Evolutionary conservation across 306 rosid genomes (phyloP), one percentile per base, ranked within the genome.

Genomic region (Glycyrrhiza uralensis): DNA sequence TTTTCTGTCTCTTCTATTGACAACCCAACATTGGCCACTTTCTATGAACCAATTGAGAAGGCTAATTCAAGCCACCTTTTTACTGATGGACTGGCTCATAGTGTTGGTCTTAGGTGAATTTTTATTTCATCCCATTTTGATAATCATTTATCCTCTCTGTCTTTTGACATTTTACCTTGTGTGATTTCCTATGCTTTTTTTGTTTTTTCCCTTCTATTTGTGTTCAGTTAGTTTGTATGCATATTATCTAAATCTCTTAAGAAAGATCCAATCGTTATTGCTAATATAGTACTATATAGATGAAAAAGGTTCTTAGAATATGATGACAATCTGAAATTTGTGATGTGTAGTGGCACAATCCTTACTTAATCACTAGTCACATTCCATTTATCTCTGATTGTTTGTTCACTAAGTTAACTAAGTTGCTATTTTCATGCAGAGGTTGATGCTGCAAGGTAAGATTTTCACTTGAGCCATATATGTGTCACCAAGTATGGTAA

Each of bases 21-120:
- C 28, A 76, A 91, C 72, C 89, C 85, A 32, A 81, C 86, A 50
- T 60, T 86, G 84, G 99, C 96, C 41, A 94, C 96, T 54, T 91
- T 91, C 24, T 91, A 97, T 10, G 90, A 94, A 76, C 85, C 95
- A 7, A 84, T 87, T 36, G 95, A 91, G 82, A 87, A 87, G 83
- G 84, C 83, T 44, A 89, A 89, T 87, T 85, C 96, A 70, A 87
- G 89, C 66, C 97, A 91, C 82, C 89, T 95, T 61, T 94, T 89
- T 65, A 79, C 92, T 44, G 89, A 86, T 30, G 99, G 97, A 65
- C 81, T 94, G 54, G 95, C 96, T 79, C 96, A 86, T 59, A 87
- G 86, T 50, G 86, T 91, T 46, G 98, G 97, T 38, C 91, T 91
- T 57, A 87, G 98, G 97, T 93, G 18, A 69, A 19, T 72, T 69